Percentiles rank a stretch among this genome's conserved stretches.
Conservation (phyloP, 805 yeast species). For the Candida quercuum region DNA sequence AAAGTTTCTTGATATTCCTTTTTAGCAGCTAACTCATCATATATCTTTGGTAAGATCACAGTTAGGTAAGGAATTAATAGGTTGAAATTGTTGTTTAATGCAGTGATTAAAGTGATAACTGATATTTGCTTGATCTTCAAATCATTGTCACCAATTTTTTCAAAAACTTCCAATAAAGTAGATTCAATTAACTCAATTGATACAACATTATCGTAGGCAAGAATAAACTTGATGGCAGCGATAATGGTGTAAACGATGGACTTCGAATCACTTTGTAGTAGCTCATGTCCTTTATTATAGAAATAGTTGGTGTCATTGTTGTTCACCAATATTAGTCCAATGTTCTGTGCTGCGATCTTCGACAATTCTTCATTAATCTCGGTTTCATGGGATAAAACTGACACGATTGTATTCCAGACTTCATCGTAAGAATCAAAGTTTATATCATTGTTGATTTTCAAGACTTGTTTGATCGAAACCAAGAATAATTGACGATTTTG, state of each 20-base stretch:
- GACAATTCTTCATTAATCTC: conserved; percentile 21
- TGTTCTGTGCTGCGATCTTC: conserved; percentile 18
- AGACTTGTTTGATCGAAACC: conserved; percentile 26
- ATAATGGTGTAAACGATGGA: conserved; percentile 23
- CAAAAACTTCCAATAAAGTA: conserved; percentile 17
- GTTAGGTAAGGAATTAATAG: conserved; percentile 41
- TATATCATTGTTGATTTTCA: conserved; percentile 17
- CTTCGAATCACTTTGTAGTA: conserved; percentile 15
- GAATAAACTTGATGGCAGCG: conserved; percentile 31
- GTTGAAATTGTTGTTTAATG: conserved; percentile 49
- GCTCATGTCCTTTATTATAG: conserved; percentile 22
- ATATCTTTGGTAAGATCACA: conserved; percentile 43
- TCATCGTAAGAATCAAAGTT: conserved; percentile 19
- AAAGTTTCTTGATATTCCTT: conserved; percentile 56
- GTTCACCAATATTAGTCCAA: conserved; percentile 24
- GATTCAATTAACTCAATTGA: conserved; percentile 20
- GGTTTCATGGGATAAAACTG: conserved; percentile 5
- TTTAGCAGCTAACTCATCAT: conserved; percentile 48
- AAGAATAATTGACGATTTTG: conserved; percentile 24
- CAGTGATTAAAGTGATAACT: conserved; percentile 51
- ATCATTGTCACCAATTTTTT: conserved; percentile 29
- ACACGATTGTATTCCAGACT: conserved; percentile 24
- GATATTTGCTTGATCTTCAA: conserved; percentile 58
- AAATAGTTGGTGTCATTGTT: conserved; percentile 25
- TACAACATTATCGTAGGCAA: conserved; percentile 26